phyloP scores from a whole-genome alignment of 225 moss, liverwort and hornwort species.

The Marchantia polymorpha region DNA sequence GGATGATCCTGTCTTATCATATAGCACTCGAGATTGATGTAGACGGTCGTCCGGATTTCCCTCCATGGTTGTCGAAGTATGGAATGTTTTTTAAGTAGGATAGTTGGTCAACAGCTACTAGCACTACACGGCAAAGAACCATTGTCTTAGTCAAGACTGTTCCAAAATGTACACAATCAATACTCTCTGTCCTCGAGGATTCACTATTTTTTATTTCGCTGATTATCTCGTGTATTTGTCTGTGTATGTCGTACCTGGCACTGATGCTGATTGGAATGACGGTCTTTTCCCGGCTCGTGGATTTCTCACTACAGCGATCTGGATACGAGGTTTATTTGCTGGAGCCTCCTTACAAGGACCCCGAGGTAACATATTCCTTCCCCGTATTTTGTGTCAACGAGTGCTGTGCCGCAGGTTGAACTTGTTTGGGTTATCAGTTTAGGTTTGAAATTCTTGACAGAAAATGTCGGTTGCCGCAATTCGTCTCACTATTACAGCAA shows the following conservation, averaged over 20 bases:
- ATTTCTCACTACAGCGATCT: conserved; percentile 34
- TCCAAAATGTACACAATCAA: neutral
- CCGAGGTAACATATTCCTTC: conserved; percentile 22
- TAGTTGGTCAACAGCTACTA: neutral
- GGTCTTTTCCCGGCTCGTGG: conserved; percentile 7
- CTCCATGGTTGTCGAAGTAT: no score
- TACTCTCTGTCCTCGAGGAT: neutral
- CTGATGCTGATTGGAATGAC: conserved; percentile 11
- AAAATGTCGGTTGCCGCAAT: neutral
- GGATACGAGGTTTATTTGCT: conserved; percentile 49
- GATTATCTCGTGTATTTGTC: conserved; percentile 27
- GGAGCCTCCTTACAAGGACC: conserved; percentile 43
- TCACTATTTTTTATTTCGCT: neutral
- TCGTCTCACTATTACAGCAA: neutral
- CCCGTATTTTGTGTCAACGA: neutral
- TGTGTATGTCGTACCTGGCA: conserved; percentile 35
- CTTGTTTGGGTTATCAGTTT: no score
- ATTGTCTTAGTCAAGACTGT: neutral
- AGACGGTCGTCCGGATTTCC: neutral
- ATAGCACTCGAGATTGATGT: neutral
- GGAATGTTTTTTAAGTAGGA: neutral
- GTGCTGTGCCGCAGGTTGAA: neutral
- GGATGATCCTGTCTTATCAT: neutral
- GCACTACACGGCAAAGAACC: neutral
- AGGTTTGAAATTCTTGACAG: no score